Base-by-base conservation (phyloP, 2,329 filamentous ascomycete genomes). In the Scedosporium aurantiacum region DNA sequence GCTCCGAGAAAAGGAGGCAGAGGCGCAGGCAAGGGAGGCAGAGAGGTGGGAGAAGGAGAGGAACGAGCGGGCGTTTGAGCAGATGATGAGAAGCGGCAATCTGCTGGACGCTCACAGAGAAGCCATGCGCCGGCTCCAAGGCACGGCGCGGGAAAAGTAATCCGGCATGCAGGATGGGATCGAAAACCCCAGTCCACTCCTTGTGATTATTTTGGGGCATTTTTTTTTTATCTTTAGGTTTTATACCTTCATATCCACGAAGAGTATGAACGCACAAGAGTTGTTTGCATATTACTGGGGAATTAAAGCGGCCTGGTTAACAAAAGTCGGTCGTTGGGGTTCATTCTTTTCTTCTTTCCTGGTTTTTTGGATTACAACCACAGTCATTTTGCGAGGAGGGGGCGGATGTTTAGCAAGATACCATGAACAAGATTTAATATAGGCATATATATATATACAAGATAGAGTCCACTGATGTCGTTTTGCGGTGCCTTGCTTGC, bases 21-120 rank as follows among this genome's bases (percentile, higher is more conserved):
- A 84, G 68, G 80, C 84, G 60, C 78, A 82, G 68, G 79, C 79
- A 59, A 79, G 80, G 60, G 82, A 87, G 69, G 76, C 80, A 67
- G 81, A 85, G 66, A 78, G 79, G 61, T 74, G 78, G 50, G 82
- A 82, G 57, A 82, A 80, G 65, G 79, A 84, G 64, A 77, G 82
- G 60, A 77, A 79, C 5, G 84, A 89, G 14, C 81, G 81, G 58
- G 79, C 80, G 43, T 85, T 91, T 67, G 88, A 91, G 65, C 84
- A 87, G 71, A 81, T 84, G 65, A 94, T 95, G 88, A 80, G 90
- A 60, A 85, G 83, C 16, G 86, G 87, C 0, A 84, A 88, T 65
- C 82, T 96, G 77, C 78, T 89, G 59, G 87, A 89, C 55, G 81
- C 86, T 23, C 92, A 97, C 71, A 81, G 88, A 21, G 87, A 92